Base-by-base conservation (phyloP, 495 filamentous ascomycete genomes). In the Pseudoneurospora amorphoporcata region DNA sequence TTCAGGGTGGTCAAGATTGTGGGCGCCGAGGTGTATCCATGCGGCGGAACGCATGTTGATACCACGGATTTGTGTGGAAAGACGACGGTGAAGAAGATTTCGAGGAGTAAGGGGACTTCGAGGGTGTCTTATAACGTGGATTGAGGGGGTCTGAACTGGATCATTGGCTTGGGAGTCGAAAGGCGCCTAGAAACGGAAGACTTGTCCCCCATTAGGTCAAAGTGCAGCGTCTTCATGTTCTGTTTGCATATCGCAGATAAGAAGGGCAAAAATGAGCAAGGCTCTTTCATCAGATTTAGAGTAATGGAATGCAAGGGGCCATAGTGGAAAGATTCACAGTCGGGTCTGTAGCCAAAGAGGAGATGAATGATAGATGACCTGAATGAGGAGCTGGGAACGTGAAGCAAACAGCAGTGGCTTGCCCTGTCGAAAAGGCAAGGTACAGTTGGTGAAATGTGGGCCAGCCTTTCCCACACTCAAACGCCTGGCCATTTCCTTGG, bases 21-120 rank as follows among this genome's bases (percentile, higher is more conserved):
- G 12, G 89, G 88, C 0, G 82, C 83, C 35, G 88, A 88, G 77
- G 83, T 81, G 41, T 89, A 90, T 80, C 89, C 89, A 2, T 91
- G 89, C 74, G 89, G 89, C 4, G 89, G 89, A 0, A 91, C 89
- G 45, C 89, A 91, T 80, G 87, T 91, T 17, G 79, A 83, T 37
- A 85, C 78, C 23, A 87, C 86, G 53, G 80, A 84, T 73, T 68
- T 81, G 58, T 86, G 85, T 72, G 88, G 88, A 16, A 65, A 82
- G 77, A 85, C 85, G 39, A 83, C 79, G 39, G 88, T 91, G 42
- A 88, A 83, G 84, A 90, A 89, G 82, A 86, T 90, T 58, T 83
- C 82, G 73, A 84, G 88, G 79, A 79, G 78, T 7, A 88, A 88
- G 80, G 89, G 89, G 6, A 82, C 75, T 23, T 87, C 84, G 47